A percentile compares a stretch with the other conserved stretches of the same genome.
Conservation (phyloP, 495 filamentous ascomycete species). For the Hypoxylon fuscum region DNA sequence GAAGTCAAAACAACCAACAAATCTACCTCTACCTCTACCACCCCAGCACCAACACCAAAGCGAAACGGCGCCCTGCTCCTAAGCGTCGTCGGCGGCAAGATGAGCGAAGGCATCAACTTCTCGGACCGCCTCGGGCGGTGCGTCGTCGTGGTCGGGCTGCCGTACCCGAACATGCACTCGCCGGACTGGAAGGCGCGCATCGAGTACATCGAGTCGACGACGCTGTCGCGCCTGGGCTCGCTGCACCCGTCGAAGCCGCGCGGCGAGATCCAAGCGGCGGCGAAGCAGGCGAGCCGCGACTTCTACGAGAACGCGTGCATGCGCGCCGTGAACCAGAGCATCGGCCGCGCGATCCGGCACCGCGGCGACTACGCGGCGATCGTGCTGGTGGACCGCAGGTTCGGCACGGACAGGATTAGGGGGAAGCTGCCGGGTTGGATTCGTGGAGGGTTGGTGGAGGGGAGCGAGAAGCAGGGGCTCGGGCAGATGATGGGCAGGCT, state of each 20-base stretch:
- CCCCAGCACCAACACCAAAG: not conserved
- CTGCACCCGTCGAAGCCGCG: conserved; percentile 62
- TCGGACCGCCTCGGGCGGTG: conserved; percentile 89
- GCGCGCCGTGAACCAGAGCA: conserved; percentile 95
- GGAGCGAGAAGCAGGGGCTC: conserved; percentile 56
- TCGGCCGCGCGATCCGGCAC: conserved; percentile 92
- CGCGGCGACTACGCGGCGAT: conserved; percentile 89
- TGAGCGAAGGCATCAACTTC: conserved; percentile 99
- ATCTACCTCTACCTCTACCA: no score
- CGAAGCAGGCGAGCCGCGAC: conserved; percentile 75
- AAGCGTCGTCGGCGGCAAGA: conserved; percentile 93
- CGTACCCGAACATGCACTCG: conserved; percentile 90
- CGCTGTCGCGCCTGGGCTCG: conserved; percentile 53
- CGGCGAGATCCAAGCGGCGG: conserved; percentile 53
- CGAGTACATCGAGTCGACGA: conserved; percentile 81
- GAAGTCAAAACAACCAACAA: not conserved
- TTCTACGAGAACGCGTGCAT: conserved; percentile 97
- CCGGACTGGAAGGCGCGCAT: conserved; percentile 93
- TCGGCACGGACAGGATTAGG: conserved; percentile 71
- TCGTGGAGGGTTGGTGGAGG: conserved; percentile 63
- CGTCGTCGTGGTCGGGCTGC: conserved; percentile 87
- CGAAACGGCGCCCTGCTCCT: conserved; percentile 80
- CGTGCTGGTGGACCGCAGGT: conserved; percentile 82
- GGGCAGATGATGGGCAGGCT: conserved; percentile 64
- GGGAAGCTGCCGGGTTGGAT: conserved; percentile 93